Evolutionary conservation across 768 basidiomycete genomes (phyloP), one percentile per base, ranked within the genome.

Genomic region (Rhizopogon rudus): DNA sequence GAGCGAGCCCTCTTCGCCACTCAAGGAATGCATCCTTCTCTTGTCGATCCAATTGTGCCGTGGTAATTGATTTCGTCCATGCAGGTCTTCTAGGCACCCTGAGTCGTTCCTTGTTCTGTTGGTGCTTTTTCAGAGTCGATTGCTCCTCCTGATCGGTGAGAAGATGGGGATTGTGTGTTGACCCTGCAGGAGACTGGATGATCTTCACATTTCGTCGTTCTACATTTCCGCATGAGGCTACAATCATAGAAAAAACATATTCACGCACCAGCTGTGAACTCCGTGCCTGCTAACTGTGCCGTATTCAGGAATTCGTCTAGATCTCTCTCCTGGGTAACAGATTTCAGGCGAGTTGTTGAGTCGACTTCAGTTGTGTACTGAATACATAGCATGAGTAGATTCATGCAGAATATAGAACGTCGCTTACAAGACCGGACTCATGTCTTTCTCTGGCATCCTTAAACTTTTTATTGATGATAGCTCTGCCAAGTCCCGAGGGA

Each of bases 291-390:
- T 53, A 99, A 76, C 63, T 93, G 90, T 9, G 97, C 97, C 12
- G 92, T 97, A 65, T 84, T 95, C 53, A 99, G 72, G 68, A 99
- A 99, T 71, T 95, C 96, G 61, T 98, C 94, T 17, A 99, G 77
- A 75, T 98, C 94, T 53, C 84, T 77, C 73, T 99, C 96, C 72
- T 98, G 95, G 0, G 97, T 99, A 20, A 99, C 86, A 0, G 96
- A 98, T 66, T 87, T 83, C 39, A 99, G 79, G 35, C 85, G 84
- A 52, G 77, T 77, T 6, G 83, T 78, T 10, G 79, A 68, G 54
- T 90, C 87, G 17, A 84, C 50, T 63, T 96, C 93, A 2, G 89
- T 86, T 5, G 83, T 81, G 69, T 88, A 93, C 91, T 92, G 62
- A 16, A 29, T 13, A 5, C 25, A 25, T 25, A 37, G 54, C 40